A percentile compares a stretch with the other conserved stretches of the same genome.
These are phyloP conservation scores for Rhizophagus prolifer DNA, from an alignment of 192 early-diverging fungal genomes.

Conservation along the genomic window DNA sequence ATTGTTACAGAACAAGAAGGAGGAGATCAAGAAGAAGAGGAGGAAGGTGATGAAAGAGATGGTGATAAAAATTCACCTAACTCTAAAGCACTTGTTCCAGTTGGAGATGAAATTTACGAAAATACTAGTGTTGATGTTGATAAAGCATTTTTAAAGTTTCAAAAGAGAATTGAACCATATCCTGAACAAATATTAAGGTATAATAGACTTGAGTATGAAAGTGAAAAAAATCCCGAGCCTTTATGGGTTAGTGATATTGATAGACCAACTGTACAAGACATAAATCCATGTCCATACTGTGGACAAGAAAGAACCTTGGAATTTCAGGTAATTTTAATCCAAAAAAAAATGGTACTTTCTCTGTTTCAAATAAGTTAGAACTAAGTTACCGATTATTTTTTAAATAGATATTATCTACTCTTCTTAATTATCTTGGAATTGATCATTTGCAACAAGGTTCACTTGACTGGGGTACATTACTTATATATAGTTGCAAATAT, in stretches of 20 bases:
- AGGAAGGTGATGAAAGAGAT: slow-evolving; percentile 47
- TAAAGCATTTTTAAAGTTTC: slow-evolving; percentile 85
- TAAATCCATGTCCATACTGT: slow-evolving; percentile 74
- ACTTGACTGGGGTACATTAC: slow-evolving; percentile 89
- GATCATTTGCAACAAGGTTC: slow-evolving; percentile 67
- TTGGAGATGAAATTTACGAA: slow-evolving; percentile 61
- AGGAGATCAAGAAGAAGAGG: slow-evolving; percentile 30
- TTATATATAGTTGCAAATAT: slow-evolving; percentile 82
- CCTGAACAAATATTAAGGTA: slow-evolving; percentile 89
- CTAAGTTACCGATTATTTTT: not conserved
- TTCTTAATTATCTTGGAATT: slow-evolving; percentile 76
- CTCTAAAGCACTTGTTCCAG: slow-evolving; percentile 47
- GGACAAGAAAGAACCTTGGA: slow-evolving; percentile 77
- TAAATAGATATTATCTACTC: slow-evolving; percentile 78
- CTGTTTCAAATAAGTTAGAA: not conserved
- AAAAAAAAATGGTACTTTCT: not conserved
- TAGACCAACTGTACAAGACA: slow-evolving; percentile 54
- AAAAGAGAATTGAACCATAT: slow-evolving; percentile 71
- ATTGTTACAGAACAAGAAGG: slow-evolving; percentile 70
- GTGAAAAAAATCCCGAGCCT: slow-evolving; percentile 55
- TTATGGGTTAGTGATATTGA: slow-evolving; percentile 77
- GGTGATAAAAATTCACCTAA: not conserved
- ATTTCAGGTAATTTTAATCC: slow-evolving; percentile 65
- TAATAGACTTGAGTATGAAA: slow-evolving; percentile 59
- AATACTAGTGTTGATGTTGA: slow-evolving; percentile 87